Percentiles rank a stretch among this genome's conserved stretches.
phyloP scores from a whole-genome alignment of 2,329 filamentous ascomycete genomes.

The Trichoderma aggressivum region DNA sequence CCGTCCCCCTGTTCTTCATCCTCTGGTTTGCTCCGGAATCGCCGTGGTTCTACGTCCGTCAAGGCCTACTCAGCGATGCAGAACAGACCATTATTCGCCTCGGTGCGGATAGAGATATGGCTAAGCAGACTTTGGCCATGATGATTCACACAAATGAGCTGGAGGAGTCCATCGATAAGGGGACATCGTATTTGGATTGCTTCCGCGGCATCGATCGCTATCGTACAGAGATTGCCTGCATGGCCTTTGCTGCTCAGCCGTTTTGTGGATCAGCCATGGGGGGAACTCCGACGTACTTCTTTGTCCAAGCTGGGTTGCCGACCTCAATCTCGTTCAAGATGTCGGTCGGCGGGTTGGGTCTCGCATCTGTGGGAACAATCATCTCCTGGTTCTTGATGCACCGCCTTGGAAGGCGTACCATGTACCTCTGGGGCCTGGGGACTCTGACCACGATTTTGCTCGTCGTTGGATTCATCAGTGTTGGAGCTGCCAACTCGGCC shows the following conservation, averaged over 20 bases:
- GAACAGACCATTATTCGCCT: constrained; percentile 53
- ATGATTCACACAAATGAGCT: neutral
- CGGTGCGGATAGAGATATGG: constrained; percentile 50
- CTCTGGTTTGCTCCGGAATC: constrained; percentile 31
- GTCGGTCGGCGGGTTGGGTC: constrained; percentile 28
- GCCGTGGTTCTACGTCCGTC: constrained; percentile 30
- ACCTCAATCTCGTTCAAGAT: constrained; percentile 37
- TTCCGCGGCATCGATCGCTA: neutral
- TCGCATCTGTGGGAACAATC: constrained; percentile 23
- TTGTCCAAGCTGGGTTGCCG: constrained; percentile 39
- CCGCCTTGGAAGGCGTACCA: constrained; percentile 36
- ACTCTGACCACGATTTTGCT: constrained; percentile 33
- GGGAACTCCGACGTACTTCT: constrained; percentile 38
- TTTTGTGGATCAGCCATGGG: constrained; percentile 25
- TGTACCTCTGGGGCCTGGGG: constrained; percentile 36
- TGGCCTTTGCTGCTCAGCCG: constrained; percentile 24
- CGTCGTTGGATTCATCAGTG: constrained; percentile 33
- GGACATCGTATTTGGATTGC: constrained; percentile 16
- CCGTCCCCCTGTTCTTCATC: constrained; percentile 27
- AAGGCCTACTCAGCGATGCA: constrained; percentile 45
- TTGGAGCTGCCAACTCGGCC: neutral
- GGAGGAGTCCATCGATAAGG: constrained; percentile 26
- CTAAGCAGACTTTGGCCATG: constrained; percentile 29
- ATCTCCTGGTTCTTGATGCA: constrained; percentile 40
- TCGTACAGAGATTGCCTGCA: neutral